Percentiles rank a stretch among this genome's conserved stretches.
Evolutionary conservation across 2,329 filamentous ascomycete species (phyloP).

Genomic region (Venturia oleaginea): DNA sequence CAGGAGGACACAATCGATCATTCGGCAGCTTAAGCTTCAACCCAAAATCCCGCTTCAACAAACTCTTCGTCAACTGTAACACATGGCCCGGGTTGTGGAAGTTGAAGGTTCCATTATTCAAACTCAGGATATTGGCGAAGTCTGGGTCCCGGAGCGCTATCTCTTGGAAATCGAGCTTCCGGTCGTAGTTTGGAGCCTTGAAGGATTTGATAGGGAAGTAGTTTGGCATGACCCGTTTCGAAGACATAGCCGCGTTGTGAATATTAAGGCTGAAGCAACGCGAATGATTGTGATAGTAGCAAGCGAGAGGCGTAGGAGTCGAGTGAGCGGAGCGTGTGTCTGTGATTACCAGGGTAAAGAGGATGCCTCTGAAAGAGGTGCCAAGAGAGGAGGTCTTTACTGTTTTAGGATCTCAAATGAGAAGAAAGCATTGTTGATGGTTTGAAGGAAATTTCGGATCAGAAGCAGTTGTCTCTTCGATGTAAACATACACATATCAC

Average conservation of each 20-base stretch:
- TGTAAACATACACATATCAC: background rate
- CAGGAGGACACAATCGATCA: conserved; percentile 78
- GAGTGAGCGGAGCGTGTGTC: background rate
- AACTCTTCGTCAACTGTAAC: conserved; percentile 63
- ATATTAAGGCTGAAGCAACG: background rate
- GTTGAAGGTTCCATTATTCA: conserved; percentile 54
- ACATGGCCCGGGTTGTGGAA: conserved; percentile 72
- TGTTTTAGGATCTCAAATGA: background rate
- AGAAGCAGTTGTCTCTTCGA: too few relatives aligned
- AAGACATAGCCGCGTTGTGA: background rate
- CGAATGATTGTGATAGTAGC: background rate
- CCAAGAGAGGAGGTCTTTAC: background rate
- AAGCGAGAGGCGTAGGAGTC: background rate
- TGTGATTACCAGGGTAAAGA: background rate
- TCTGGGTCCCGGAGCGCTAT: conserved; percentile 50
- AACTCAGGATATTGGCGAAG: conserved; percentile 45
- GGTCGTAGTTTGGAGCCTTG: conserved; percentile 21
- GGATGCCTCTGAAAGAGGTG: background rate
- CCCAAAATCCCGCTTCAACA: conserved; percentile 68
- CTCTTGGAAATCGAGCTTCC: conserved; percentile 54
- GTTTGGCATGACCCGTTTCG: background rate
- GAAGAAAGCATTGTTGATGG: background rate
- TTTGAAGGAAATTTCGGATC: background rate
- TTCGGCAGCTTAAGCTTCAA: conserved; percentile 61
- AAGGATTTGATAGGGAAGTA: background rate